Evolutionary conservation across 139 green algal genomes (phyloP), one percentile per base, ranked within the genome.

Genomic region (Trebouxia sp.): DNA sequence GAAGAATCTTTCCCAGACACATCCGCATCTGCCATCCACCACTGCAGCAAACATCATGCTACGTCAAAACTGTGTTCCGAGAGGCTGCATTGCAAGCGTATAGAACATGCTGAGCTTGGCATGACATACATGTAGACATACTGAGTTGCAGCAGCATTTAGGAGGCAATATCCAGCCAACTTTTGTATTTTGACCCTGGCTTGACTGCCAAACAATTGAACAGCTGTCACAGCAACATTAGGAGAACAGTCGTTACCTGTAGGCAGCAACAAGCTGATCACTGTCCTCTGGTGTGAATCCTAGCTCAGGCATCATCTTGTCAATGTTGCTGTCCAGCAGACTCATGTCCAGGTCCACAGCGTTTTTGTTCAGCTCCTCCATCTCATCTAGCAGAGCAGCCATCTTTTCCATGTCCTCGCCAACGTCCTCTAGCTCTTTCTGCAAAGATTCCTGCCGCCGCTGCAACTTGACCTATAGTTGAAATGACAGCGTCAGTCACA

Each of bases 21-120:
- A 99, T 98, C 42, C 97, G 90, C 97, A 99, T 99, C 88, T 99
- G 95, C 97, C 97, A 99, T 20, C 97, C 97, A 26, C 97, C 97
- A 43, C 86, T 91, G 86, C 92, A 97, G 39, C 15, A 11, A 43
- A 14, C 1, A 37, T 22, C 22, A 22, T 15, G 12, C 48, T 56
- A 15, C 48, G 48, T 12, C 48, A 56, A 56, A 28, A 22, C 50
- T 58, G 50, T 22, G 4, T 58, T 22, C 26, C 50, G 26, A 6
- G 50, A 22, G 50, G 20, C 50, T 28, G 20, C 50, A n/a, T n/a
- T n/a, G n/a, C n/a, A n/a, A n/a, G n/a, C n/a, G n/a, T n/a, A n/a
- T n/a, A n/a, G n/a, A n/a, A n/a, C n/a, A n/a, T n/a, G n/a, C n/a
- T n/a, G n/a, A n/a, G n/a, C n/a, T n/a, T n/a, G n/a, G n/a, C n/a